Evolutionary conservation across 768 basidiomycete species (phyloP).

Genomic region (Tricholoma flavovirens): DNA sequence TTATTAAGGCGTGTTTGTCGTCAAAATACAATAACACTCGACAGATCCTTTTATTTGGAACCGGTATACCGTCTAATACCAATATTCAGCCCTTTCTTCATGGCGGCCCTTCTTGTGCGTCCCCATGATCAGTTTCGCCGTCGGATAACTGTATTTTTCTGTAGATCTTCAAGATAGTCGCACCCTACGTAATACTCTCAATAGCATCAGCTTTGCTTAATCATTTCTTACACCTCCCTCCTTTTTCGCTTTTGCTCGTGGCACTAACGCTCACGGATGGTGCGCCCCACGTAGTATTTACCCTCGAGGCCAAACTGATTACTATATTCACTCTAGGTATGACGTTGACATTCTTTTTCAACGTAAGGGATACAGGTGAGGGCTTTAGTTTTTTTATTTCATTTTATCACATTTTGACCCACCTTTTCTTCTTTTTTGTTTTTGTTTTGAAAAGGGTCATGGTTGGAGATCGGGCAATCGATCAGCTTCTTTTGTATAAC

Average conservation of each 20-base stretch:
- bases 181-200: conserved; percentile 74
- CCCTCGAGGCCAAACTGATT: background rate
- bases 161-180: conserved; percentile 78
- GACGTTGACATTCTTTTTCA: conserved; percentile 81
- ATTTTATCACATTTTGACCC: conserved; percentile 6
- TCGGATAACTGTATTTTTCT: background rate
- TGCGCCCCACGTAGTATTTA: conserved; percentile 21
- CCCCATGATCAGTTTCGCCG: background rate
- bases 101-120: conserved; percentile 65
- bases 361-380: conserved; percentile 70
- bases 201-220: conserved; percentile 66
- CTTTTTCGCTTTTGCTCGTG: conserved; percentile 77
- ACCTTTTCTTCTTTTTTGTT: conserved; percentile 8
- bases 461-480: conserved; percentile 86
- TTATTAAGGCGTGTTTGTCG: conserved; percentile 3
- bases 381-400: background rate
- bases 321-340: conserved; percentile 50
- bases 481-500: conserved; percentile 87
- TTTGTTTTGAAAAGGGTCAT: conserved; percentile 47
- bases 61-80: conserved; percentile 86
- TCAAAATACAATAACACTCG: background rate
- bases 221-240: conserved; percentile 58
- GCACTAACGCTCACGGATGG: conserved; percentile 72
- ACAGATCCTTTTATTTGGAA: conserved; percentile 77
- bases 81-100: conserved; percentile 80